Evolutionary conservation across 1,284 basidiomycete species (phyloP), one percentile per base, ranked within the genome.

Genomic region (Albatrellus sp.): DNA sequence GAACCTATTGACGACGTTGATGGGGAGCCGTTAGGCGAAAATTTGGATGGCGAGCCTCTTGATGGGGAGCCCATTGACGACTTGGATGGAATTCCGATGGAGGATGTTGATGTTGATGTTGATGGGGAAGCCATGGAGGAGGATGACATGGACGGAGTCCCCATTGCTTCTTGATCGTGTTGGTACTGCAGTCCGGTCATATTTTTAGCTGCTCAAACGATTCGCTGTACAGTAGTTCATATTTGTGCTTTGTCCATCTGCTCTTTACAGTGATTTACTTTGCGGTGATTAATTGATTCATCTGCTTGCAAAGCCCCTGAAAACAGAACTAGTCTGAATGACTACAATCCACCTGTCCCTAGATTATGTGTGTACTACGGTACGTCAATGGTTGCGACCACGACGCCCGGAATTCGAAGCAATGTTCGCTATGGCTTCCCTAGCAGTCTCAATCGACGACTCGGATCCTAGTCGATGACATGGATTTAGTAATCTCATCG

Each of bases 381-480:
- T 11, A 33, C 30, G 28, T 49, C 17, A 51, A 13, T 51, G 19
- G 37, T 38, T 35, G 51, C 74, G 76, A 52, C 69, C 67, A 42
- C 65, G 61, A 48, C 79, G 72, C 49, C 62, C 60, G 36, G 57
- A 50, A 44, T 65, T 57, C 40, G 58, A 64, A 16, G 73, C 61
- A 31, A 69, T 73, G 61, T 70, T 73, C 43, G 88, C 62, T 57
- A 93, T 89, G 20, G 83, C 84, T 39, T 87, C 81, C 63, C 83
- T 90, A 30, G 90, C 90, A 35, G 75, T 71, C 46, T 75, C 61
- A 44, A 92, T 79, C 46, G 82, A 77, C 45, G 69, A 60, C 60
- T 86, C 76, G 24, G 80, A 68, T 50, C 83, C 83, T 86, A 53
- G 11, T n/a, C 16, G 17, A 30, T 14, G 37, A 14, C 14, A 6